Evolutionary conservation across 768 basidiomycete species (phyloP).

Genomic region (Leccinum variicolor): DNA sequence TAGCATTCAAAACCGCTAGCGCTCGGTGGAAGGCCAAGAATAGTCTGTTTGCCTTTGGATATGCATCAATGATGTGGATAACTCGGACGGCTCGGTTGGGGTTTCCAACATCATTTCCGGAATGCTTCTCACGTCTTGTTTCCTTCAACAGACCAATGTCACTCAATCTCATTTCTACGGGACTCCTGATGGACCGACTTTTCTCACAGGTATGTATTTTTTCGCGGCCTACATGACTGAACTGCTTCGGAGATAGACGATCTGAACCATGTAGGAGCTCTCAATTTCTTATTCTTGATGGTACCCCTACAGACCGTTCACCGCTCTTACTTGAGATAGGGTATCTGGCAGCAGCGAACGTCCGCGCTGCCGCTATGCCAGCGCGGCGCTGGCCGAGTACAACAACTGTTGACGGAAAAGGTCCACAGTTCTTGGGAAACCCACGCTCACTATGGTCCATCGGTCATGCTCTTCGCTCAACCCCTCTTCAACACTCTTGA

Average conservation of each 20-base stretch:
- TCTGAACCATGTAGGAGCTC: slow-evolving; percentile 39
- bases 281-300: slow-evolving; percentile 61
- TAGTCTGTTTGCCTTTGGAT: slow-evolving; percentile 66
- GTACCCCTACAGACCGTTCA: slow-evolving; percentile 54
- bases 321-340: slow-evolving; percentile 49
- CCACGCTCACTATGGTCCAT: slow-evolving; percentile 33
- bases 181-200: slow-evolving; percentile 20
- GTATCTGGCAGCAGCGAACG: slow-evolving; percentile 17
- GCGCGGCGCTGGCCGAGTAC: slow-evolving; percentile 50
- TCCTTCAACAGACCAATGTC: slow-evolving; percentile 18
- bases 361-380: slow-evolving; percentile 33
- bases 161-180: slow-evolving; percentile 23
- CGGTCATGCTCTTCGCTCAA: slow-evolving; percentile 50
- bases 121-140: background rate
- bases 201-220: slow-evolving; percentile 22
- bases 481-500: slow-evolving; percentile 58
- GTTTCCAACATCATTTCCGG: background rate
- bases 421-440: no score
- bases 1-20: slow-evolving; percentile 44
- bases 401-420: slow-evolving; percentile 40
- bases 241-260: slow-evolving; percentile 11
- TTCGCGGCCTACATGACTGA: background rate
- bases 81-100: slow-evolving; percentile 16
- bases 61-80: slow-evolving; percentile 61
- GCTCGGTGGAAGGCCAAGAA: slow-evolving; percentile 46